Evolutionary conservation across 1,139 yeast species (phyloP).

Genomic region (Pichia sp.): DNA sequence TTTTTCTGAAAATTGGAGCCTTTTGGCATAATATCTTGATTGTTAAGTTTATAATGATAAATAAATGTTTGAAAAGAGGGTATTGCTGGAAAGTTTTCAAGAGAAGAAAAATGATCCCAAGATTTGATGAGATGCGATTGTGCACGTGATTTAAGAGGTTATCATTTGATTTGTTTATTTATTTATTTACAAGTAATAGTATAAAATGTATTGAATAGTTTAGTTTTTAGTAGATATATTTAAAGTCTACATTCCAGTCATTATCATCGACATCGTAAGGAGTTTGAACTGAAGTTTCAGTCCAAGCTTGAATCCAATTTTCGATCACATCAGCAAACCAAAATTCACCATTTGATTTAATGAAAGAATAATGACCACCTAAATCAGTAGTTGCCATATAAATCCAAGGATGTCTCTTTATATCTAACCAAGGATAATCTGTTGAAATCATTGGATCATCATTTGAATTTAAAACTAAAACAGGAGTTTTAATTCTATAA

Average conservation of each 20-base stretch:
- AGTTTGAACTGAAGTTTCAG: conserved; percentile 25
- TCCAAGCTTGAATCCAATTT: conserved; percentile 51
- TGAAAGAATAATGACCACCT: conserved; percentile 64
- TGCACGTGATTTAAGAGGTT: too few species aligned
- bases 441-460: conserved; percentile 78
- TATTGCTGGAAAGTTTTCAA: too few species aligned
- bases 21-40: too few species aligned
- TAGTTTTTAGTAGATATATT: too few species aligned
- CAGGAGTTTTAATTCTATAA: conserved; percentile 54
- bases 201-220: too few species aligned
- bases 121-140: too few species aligned
- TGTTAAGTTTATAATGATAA: too few species aligned
- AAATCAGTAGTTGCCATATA: conserved; percentile 46
- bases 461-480: conserved; percentile 57
- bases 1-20: too few species aligned
- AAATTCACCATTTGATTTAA: conserved; percentile 50
- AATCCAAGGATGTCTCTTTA: conserved; percentile 47
- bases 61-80: too few species aligned
- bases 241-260: conserved; percentile 4
- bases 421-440: conserved; percentile 43
- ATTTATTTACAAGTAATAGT: too few species aligned
- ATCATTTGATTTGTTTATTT: too few species aligned
- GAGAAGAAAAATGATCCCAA: too few species aligned
- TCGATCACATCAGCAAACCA: conserved; percentile 69
- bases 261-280: conserved; percentile 10